Conservation (phyloP, 306 rosid genomes). For the Hippophae tibetana region DNA sequence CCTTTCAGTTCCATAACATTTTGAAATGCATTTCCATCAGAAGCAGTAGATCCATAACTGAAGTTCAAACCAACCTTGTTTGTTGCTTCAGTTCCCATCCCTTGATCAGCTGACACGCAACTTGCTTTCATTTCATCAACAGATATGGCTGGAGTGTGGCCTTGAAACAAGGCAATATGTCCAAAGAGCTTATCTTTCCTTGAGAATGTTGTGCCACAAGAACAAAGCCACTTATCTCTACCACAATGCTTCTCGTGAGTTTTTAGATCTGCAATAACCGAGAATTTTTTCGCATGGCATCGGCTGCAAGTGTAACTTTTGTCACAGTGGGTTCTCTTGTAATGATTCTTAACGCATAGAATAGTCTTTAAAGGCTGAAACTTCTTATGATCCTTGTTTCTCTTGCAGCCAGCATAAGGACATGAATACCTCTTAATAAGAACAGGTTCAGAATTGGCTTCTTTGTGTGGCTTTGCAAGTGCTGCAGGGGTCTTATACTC, state of each 20-base stretch:
- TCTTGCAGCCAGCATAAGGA: constrained; percentile 86
- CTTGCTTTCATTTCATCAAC: constrained; percentile 52
- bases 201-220: constrained; percentile 99
- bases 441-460: constrained; percentile 46
- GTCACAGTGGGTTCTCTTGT: constrained; percentile 98
- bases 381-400: constrained; percentile 89
- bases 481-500: constrained; percentile 98
- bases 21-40: constrained; percentile 34
- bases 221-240: constrained; percentile 95
- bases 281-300: constrained; percentile 87
- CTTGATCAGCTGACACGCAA: constrained; percentile 26
- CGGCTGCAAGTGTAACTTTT: constrained; percentile 93
- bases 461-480: constrained; percentile 85
- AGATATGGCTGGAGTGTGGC: constrained; percentile 96
- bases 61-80: constrained; percentile 40
- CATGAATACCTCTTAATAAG: constrained; percentile 93
- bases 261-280: constrained; percentile 94
- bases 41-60: constrained; percentile 44
- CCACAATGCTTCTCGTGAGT: constrained; percentile 99
- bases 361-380: constrained; percentile 94
- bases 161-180: constrained; percentile 93
- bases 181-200: constrained; percentile 99
- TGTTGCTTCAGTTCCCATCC: constrained; percentile 34
- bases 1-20: constrained; percentile 46
- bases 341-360: constrained; percentile 94